phyloP scores from a whole-genome alignment of 805 yeast genomes.

The Candida sonorensis region DNA sequence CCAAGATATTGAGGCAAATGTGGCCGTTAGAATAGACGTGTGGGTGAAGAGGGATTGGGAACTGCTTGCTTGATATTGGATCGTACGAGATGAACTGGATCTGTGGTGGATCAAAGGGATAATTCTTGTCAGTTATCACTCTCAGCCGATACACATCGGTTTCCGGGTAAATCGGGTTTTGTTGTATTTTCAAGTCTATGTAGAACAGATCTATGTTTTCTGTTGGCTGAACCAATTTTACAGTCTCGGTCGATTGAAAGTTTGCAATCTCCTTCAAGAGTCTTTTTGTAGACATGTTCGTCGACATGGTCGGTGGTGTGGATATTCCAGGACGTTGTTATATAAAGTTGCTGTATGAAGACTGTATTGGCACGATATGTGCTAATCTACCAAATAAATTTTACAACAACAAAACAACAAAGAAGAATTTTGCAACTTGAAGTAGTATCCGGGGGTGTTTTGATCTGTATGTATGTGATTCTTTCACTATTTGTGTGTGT shows the following conservation, averaged over 20 bases:
- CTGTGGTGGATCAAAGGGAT: slow-evolving; percentile 56
- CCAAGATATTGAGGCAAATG: slow-evolving; percentile 63
- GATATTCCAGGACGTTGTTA: too few species aligned
- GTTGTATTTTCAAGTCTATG: slow-evolving; percentile 32
- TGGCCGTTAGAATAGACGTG: slow-evolving; percentile 74
- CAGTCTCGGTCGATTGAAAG: slow-evolving; percentile 8
- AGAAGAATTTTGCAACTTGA: too few species aligned
- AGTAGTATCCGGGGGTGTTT: too few species aligned
- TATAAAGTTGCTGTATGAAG: too few species aligned
- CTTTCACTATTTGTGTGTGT: too few species aligned
- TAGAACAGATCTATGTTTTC: slow-evolving; percentile 19
- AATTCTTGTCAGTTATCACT: slow-evolving; percentile 35
- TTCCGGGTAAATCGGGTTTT: slow-evolving; percentile 30
- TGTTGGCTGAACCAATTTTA: slow-evolving; percentile 10
- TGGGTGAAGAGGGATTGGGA: slow-evolving; percentile 59
- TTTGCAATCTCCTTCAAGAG: slow-evolving; percentile 14
- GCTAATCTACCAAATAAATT: too few species aligned
- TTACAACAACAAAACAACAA: too few species aligned
- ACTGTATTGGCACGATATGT: too few species aligned
- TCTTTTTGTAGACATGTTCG: slow-evolving; percentile 10
- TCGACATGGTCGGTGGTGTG: too few species aligned
- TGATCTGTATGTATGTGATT: too few species aligned
- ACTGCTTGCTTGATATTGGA: slow-evolving; percentile 5
- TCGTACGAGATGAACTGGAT: slow-evolving; percentile 39
- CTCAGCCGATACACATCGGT: slow-evolving; percentile 35